Evolutionary conservation across 2,329 filamentous ascomycete species (phyloP), one percentile per base, ranked within the genome.

Genomic region (Hypoxylon sp.): DNA sequence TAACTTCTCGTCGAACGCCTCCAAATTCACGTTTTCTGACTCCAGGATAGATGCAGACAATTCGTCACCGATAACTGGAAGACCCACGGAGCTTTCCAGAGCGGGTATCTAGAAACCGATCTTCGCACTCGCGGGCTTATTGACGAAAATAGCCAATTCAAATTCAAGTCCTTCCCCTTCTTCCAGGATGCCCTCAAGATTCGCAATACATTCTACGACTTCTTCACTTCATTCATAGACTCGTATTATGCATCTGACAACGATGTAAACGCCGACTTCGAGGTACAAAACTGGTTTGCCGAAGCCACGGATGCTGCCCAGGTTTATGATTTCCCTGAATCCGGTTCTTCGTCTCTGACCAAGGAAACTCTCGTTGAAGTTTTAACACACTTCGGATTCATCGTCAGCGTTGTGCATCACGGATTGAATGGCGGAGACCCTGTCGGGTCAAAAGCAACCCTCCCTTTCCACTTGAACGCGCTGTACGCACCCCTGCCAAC

Each of bases 401-500:
- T 59, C 29, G 55, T 37, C n/a, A 50, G 55, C n/a, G 55, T 59
- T 17, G 29, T 50, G 13, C 44, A 59, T 17, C 55, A 59, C 22
- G 55, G 31, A 6, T 17, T 59, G 5, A 59, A 50, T n/a, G 31
- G 44, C 11, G 44, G 55, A 37, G 55, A 59, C 13, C 55, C 55
- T 0, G 31, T 59, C 29, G 55, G 44, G 3, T 48, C 55, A 19
- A 48, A 47, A 39, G 55, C 44, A 31, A 50, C 35, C 10, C 55
- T 59, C 5, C 55, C 55, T 39, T 42, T 59, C 29, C 55, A 59
- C 29, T 44, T 50, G 11, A 50, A 37, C 13, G 55, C 55, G 8
- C 55, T 59, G 29, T 59, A 50, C 29, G 55, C 55, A 10, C 55
- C 55, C 31, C 55, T 50, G 22, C 55, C 55, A 11, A 50, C 44